Evolutionary conservation across 1,139 yeast genomes (phyloP).

Genomic region (Diutina neorugosa): DNA sequence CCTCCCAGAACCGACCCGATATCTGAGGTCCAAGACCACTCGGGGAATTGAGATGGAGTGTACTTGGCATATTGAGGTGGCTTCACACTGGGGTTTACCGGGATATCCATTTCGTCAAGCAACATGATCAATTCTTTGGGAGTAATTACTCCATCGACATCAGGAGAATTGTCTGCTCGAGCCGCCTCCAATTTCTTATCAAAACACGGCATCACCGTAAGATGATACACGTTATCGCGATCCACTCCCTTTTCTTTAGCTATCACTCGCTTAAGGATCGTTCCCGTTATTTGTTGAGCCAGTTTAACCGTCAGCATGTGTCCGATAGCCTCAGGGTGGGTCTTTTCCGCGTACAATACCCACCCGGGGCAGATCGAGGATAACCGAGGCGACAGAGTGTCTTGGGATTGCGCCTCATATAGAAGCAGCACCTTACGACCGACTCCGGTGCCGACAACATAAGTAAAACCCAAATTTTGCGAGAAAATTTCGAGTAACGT

Average conservation of each 20-base stretch:
- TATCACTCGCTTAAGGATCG: constrained; percentile 50
- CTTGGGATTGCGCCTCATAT: constrained; percentile 32
- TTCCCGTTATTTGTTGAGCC: constrained; percentile 90
- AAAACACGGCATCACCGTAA: constrained; percentile 91
- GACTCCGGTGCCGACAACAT: constrained; percentile 74
- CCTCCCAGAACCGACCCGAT: constrained; percentile 88
- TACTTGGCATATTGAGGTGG: not conserved
- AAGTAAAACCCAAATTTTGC: constrained; percentile 52
- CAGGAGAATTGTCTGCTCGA: constrained; percentile 33
- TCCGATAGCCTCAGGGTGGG: constrained; percentile 76
- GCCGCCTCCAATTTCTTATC: constrained; percentile 95
- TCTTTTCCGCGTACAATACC: constrained; percentile 91
- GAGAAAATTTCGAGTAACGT: constrained; percentile 47
- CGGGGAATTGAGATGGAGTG: not conserved
- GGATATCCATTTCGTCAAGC: constrained; percentile 33
- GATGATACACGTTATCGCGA: constrained; percentile 48
- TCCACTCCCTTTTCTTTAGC: constrained; percentile 23
- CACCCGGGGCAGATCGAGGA: constrained; percentile 90
- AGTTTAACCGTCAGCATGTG: constrained; percentile 56
- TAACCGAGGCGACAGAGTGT: constrained; percentile 31
- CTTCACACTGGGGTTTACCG: not conserved
- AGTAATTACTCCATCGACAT: constrained; percentile 90
- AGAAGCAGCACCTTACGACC: constrained; percentile 65
- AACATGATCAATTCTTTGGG: constrained; percentile 76
- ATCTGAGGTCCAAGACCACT: constrained; percentile 54